phyloP scores from a whole-genome alignment of 1,284 basidiomycete species.

The Ganoderma boninense region DNA sequence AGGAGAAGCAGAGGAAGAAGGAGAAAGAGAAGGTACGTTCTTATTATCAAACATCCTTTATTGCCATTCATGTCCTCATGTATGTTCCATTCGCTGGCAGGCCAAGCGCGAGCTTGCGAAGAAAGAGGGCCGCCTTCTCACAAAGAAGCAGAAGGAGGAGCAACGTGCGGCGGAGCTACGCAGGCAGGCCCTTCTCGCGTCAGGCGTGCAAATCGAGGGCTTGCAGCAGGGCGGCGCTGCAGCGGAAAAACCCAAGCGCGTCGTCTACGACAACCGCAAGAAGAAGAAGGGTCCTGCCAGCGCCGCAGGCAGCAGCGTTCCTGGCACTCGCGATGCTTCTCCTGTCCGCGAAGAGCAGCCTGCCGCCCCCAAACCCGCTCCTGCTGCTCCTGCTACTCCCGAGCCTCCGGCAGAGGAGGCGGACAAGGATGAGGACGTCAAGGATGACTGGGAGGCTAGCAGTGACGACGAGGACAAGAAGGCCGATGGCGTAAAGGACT shows the following conservation, averaged over 20 bases:
- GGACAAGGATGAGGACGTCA: slow-evolving; percentile 49
- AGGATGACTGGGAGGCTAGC: slow-evolving; percentile 88
- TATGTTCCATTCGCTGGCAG: slow-evolving; percentile 48
- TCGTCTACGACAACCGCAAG: slow-evolving; percentile 86
- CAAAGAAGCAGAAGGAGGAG: slow-evolving; percentile 97
- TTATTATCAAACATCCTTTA: neutral
- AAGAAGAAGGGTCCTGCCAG: slow-evolving; percentile 67
- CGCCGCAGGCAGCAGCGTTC: slow-evolving; percentile 50
- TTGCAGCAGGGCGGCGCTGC: slow-evolving; percentile 65
- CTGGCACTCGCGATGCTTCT: slow-evolving; percentile 46
- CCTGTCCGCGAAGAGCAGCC: slow-evolving; percentile 58
- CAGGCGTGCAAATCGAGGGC: slow-evolving; percentile 92
- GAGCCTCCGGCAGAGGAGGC: slow-evolving; percentile 32
- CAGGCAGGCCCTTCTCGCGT: slow-evolving; percentile 89
- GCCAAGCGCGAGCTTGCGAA: slow-evolving; percentile 85
- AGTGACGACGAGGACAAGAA: slow-evolving; percentile 57
- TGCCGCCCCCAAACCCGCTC: slow-evolving; percentile 55
- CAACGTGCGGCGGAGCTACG: slow-evolving; percentile 91
- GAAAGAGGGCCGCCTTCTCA: slow-evolving; percentile 91
- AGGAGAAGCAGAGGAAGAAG: slow-evolving; percentile 86
- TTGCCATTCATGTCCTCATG: neutral
- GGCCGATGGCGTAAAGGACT: slow-evolving; percentile 69
- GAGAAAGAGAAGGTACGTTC: slow-evolving; percentile 87
- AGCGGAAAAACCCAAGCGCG: slow-evolving; percentile 60
- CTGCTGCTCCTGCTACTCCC: slow-evolving; percentile 41